Evolutionary conservation across 352 stramenopile genomes (phyloP), one percentile per base, ranked within the genome.

Genomic region (Globisporangium paroecandrum): DNA sequence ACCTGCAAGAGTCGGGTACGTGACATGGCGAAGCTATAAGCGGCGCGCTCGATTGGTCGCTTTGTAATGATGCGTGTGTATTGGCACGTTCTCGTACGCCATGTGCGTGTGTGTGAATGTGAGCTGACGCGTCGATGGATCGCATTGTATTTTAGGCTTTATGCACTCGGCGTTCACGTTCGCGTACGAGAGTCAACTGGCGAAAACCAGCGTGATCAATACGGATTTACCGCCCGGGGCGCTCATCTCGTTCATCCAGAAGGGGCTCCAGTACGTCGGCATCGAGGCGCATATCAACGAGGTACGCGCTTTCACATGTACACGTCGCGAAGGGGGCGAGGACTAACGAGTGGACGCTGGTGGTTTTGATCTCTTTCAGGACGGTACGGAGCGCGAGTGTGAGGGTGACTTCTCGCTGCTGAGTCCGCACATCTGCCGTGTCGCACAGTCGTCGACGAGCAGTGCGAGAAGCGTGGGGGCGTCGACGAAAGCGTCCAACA

Each of bases 111-210:
- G 25, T 9, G 8, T 9, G n/a, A 10, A 15, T 27, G 41, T 24
- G 34, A 20, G 10, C 27, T 66, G 22, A 63, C 27, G 9, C 13
- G 32, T 20, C 24, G 43, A 41, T n/a, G 43, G 10, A 27, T 65
- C 12, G 41, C 41, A 2, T 22, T 46, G 15, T 68, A 20, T 43
- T 7, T 1, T 65, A 87, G 95, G 97, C 15, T 99, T 99, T 74
- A 85, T 98, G 67, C 97, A 99, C 82, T 97, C 95, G 27, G 92
- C 97, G 54, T 99, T 99, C 76, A 98, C 96, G n/a, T 99, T 99
- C 72, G 94, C 93, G 22, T 98, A 99, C 71, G 97, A 99, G 78
- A 98, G 92, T 51, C 93, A 99, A 66, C 73, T 99, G 43, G 90
- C 90, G 49, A 97, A 98, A 78, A 96, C 95, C 24, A 95, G 82